These are phyloP conservation scores for Fomitopsis pinicola DNA, from an alignment of 1,284 basidiomycete species.

Conservation along the genomic window DNA sequence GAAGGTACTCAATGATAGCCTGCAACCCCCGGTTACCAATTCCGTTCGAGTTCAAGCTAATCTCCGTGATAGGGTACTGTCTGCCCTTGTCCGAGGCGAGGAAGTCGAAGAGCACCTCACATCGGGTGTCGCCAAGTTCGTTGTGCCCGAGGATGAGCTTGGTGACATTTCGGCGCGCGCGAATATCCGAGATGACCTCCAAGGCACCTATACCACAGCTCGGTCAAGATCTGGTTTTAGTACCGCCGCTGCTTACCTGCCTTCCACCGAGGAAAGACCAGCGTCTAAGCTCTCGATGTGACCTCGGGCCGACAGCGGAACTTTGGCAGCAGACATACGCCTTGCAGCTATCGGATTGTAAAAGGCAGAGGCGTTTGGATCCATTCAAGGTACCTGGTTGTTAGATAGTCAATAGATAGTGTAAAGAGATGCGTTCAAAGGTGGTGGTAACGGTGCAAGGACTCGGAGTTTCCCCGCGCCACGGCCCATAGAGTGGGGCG, in stretches of 20 bases:
- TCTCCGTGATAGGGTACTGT: constrained; percentile 46
- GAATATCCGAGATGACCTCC: constrained; percentile 42
- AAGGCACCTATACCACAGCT: constrained; percentile 39
- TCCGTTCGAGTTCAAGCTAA: constrained; percentile 50
- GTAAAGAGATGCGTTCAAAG: too few relatives aligned
- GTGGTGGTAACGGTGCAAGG: too few relatives aligned
- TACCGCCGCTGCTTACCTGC: constrained; percentile 3
- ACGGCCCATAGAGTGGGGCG: too few relatives aligned
- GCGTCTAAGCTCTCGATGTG: constrained; percentile 22
- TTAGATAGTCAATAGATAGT: constrained; percentile 5
- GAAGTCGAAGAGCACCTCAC: constrained; percentile 49
- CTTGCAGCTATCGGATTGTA: not conserved
- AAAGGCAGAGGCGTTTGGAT: not conserved
- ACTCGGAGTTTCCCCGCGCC: too few relatives aligned
- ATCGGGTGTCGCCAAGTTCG: constrained; percentile 55
- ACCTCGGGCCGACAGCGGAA: constrained; percentile 16
- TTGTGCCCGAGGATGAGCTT: constrained; percentile 57
- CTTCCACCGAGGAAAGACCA: constrained; percentile 16
- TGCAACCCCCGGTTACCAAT: constrained; percentile 53
- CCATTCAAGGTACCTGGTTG: not conserved
- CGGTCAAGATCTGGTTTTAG: not conserved
- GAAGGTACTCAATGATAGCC: constrained; percentile 49
- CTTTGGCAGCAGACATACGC: constrained; percentile 13
- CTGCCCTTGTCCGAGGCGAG: constrained; percentile 45
- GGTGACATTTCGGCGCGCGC: constrained; percentile 37